These are phyloP conservation scores for Monilinia fructicola DNA, from an alignment of 2,329 filamentous ascomycete genomes.

Conservation along the genomic window DNA sequence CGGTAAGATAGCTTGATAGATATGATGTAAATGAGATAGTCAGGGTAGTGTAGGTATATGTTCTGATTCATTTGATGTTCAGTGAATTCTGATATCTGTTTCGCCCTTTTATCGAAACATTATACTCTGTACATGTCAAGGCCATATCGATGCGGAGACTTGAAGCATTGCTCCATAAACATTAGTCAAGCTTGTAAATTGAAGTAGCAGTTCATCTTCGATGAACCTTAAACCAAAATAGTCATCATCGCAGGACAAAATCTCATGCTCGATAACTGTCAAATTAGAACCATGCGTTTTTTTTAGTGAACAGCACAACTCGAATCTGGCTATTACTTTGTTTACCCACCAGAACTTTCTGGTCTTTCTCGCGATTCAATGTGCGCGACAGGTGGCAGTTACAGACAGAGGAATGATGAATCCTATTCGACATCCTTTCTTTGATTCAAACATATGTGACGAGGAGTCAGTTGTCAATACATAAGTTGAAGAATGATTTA, in stretches of 20 bases:
- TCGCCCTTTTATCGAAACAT: neutral
- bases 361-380: neutral
- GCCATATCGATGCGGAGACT: neutral
- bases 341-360: neutral
- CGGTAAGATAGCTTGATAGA: neutral
- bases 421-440: neutral
- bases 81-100: neutral
- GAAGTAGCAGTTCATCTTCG: neutral
- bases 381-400: neutral
- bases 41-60: neutral
- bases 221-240: neutral
- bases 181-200: neutral
- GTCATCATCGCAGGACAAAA: neutral
- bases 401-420: too few relatives aligned
- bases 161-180: neutral
- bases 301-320: neutral
- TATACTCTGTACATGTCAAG: neutral
- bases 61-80: neutral
- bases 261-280: too few relatives aligned
- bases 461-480: neutral
- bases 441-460: neutral
- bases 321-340: neutral
- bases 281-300: neutral
- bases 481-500: conserved; percentile 2
- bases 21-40: neutral